Conservation (phyloP, 192 early-diverging fungal genomes). For the Backusella luteola region DNA sequence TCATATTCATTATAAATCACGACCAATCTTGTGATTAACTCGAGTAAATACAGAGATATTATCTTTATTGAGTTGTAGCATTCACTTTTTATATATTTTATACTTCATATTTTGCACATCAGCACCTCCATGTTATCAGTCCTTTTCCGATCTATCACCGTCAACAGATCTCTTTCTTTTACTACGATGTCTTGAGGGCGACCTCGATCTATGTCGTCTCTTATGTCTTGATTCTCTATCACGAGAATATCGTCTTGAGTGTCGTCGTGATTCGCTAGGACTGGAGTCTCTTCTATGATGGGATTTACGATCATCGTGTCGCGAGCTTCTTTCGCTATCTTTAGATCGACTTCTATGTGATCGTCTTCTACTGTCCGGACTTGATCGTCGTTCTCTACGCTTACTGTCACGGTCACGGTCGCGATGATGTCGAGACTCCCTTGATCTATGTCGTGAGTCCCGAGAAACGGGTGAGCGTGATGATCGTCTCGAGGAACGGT, state of each 20-base stretch:
- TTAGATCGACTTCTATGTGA: slow-evolving; percentile 6
- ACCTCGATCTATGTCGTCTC: not conserved
- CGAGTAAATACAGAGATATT: not conserved
- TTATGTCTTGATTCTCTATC: not conserved
- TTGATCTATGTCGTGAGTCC: not conserved
- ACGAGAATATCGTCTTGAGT: not conserved
- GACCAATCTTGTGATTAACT: not conserved
- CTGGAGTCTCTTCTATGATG: not conserved
- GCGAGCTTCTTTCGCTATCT: not conserved
- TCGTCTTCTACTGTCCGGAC: not conserved
- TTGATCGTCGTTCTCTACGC: not conserved
- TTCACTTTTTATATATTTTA: not conserved
- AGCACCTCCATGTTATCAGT: not conserved
- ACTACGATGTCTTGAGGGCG: not conserved
- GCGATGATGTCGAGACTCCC: not conserved
- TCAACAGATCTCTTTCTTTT: slow-evolving; percentile 6
- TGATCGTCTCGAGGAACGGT: not conserved
- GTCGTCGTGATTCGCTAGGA: not conserved
- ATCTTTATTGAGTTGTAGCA: no score
- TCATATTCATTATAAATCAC: no score
- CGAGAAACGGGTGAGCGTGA: not conserved
- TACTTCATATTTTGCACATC: not conserved
- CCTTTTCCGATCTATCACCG: not conserved
- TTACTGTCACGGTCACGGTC: not conserved
- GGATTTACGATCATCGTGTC: not conserved